These are phyloP conservation scores for Musa troglodytarum DNA, from an alignment of 176 grass and related monocot genomes.

Conservation along the genomic window DNA sequence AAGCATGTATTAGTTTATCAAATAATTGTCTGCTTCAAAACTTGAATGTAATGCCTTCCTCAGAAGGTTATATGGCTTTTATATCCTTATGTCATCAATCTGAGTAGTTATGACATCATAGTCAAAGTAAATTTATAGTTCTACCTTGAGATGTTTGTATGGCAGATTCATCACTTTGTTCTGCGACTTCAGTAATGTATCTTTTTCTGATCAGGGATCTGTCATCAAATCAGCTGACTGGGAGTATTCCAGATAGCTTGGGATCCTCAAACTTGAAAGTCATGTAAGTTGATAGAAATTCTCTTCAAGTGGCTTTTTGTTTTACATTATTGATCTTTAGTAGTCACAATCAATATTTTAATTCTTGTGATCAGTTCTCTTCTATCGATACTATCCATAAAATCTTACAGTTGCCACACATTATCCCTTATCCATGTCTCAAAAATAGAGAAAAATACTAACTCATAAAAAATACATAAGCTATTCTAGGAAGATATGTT, in stretches of 20 bases:
- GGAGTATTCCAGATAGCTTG: slow-evolving; percentile 79
- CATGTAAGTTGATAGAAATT: slow-evolving; percentile 40
- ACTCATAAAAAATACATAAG: too few relatives aligned
- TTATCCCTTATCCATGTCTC: too few relatives aligned
- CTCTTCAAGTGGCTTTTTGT: neutral
- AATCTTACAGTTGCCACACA: too few relatives aligned
- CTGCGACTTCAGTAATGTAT: neutral
- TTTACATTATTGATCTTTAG: neutral
- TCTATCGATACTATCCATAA: neutral
- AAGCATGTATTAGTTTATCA: too few relatives aligned
- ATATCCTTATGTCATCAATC: neutral
- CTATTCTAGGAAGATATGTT: too few relatives aligned
- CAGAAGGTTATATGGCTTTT: neutral
- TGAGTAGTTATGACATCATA: neutral
- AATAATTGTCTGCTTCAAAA: neutral
- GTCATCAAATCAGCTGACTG: slow-evolving; percentile 81
- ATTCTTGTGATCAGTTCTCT: neutral
- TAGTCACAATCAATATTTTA: neutral
- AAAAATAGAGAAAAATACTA: too few relatives aligned
- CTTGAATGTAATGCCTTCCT: neutral
- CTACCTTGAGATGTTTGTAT: neutral
- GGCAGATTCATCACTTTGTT: neutral
- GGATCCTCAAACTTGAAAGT: slow-evolving; percentile 69
- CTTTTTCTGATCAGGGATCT: slow-evolving; percentile 60
- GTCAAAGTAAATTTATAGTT: neutral